Percentiles rank a stretch among this genome's conserved stretches.
These are phyloP conservation scores for Tephrocybe sp. DNA, from an alignment of 768 basidiomycete species.

Conservation along the genomic window DNA sequence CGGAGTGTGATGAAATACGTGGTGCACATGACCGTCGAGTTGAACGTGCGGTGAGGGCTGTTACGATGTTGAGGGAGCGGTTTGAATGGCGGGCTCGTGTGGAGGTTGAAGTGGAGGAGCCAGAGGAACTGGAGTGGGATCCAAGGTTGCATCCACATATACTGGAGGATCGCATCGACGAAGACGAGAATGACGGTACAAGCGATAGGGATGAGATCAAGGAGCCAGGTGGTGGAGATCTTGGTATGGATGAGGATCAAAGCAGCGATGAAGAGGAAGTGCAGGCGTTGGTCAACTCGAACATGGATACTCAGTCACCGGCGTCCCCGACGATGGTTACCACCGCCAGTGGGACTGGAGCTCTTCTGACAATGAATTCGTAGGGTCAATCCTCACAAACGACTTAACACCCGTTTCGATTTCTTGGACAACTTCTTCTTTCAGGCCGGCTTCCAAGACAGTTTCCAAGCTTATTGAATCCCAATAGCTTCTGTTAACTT, in stretches of 20 bases:
- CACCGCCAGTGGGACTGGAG: too few relatives aligned
- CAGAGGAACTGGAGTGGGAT: conserved; percentile 74
- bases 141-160: conserved; percentile 34
- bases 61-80: conserved; percentile 72
- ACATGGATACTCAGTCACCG: conserved; percentile 22
- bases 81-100: conserved; percentile 85
- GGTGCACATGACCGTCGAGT: conserved; percentile 72
- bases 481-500: too few relatives aligned
- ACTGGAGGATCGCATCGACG: conserved; percentile 8
- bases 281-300: conserved; percentile 30
- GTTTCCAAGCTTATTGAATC: too few relatives aligned
- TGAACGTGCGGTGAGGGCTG: conserved; percentile 76
- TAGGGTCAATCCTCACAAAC: neutral
- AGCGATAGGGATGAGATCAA: conserved; percentile 27
- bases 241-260: conserved; percentile 20
- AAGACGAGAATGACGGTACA: conserved; percentile 20
- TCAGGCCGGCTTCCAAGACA: too few relatives aligned
- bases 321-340: conserved; percentile 8
- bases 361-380: too few relatives aligned
- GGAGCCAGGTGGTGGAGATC: conserved; percentile 24
- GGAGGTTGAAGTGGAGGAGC: conserved; percentile 74
- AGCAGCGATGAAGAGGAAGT: conserved; percentile 24
- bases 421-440: too few relatives aligned
- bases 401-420: neutral
- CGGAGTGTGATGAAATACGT: conserved; percentile 64